These are phyloP conservation scores for Ambrosia trifida DNA, from an alignment of 129 eudicot species.

Conservation along the genomic window DNA sequence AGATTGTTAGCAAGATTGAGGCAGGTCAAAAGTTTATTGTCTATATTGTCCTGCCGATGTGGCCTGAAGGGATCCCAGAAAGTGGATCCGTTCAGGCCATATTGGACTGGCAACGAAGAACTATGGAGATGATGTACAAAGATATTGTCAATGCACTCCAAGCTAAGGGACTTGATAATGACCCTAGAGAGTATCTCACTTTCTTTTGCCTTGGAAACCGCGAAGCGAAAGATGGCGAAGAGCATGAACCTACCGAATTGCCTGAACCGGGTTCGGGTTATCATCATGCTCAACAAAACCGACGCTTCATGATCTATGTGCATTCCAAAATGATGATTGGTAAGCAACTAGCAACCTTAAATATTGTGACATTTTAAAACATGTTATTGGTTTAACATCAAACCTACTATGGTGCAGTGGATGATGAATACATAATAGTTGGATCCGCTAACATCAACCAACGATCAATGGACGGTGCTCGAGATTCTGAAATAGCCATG, in stretches of 20 bases:
- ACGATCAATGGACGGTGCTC: constrained; percentile 78
- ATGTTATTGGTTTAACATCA: constrained; percentile 7
- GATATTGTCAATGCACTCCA: constrained; percentile 60
- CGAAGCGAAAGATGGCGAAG: constrained; percentile 61
- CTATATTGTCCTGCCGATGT: constrained; percentile 80
- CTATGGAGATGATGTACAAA: constrained; percentile 89
- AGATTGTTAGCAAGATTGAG: constrained; percentile 72
- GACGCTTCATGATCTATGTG: constrained; percentile 82
- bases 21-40: constrained; percentile 79
- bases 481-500: constrained; percentile 85
- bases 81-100: constrained; percentile 91
- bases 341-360: constrained; percentile 24
- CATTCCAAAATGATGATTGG: constrained; percentile 92
- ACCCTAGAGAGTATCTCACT: constrained; percentile 77
- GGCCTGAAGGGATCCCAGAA: constrained; percentile 93
- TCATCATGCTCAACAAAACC: constrained; percentile 60
- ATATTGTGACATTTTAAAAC: not conserved
- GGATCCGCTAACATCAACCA: constrained; percentile 90
- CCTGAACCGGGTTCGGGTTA: constrained; percentile 70
- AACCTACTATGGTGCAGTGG: constrained; percentile 44
- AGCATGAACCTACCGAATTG: constrained; percentile 63
- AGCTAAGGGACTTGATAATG: constrained; percentile 60
- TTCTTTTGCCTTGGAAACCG: constrained; percentile 88
- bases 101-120: constrained; percentile 80
- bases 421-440: constrained; percentile 77